Percentiles rank a stretch among this genome's conserved stretches.
phyloP scores from a whole-genome alignment of 2,329 filamentous ascomycete genomes.

The Lanzia echinophila region DNA sequence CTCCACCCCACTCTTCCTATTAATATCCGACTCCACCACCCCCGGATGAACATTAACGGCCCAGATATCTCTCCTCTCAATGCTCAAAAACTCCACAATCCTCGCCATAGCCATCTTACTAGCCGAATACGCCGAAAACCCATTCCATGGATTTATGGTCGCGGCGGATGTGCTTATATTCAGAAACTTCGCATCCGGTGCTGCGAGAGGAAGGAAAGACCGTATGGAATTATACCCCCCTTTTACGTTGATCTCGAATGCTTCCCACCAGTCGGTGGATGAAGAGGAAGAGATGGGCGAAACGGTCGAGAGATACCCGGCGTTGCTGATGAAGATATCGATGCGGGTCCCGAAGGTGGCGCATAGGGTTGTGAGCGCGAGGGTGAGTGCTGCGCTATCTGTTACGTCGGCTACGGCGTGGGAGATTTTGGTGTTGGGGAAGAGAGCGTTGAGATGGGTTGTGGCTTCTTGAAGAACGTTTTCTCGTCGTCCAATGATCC shows the following conservation, averaged over 20 bases:
- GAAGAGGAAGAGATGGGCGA: conserved; percentile 26
- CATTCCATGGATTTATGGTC: conserved; percentile 19
- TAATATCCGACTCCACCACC: conserved; percentile 9
- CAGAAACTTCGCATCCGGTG: conserved; percentile 6
- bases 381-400: conserved; percentile 7
- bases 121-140: conserved; percentile 34
- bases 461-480: conserved; percentile 11
- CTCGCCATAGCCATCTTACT: conserved; percentile 38
- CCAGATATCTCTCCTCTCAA: conserved; percentile 35
- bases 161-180: conserved; percentile 4
- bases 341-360: conserved; percentile 15
- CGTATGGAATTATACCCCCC: conserved; percentile 29
- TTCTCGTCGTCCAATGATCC: conserved; percentile 24
- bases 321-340: conserved; percentile 36
- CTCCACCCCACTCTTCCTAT: conserved; percentile 3
- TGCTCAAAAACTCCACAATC: conserved; percentile 36
- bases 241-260: conserved; percentile 31
- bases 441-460: neutral
- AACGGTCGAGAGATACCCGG: conserved; percentile 28
- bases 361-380: neutral
- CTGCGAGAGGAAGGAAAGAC: conserved; percentile 22
- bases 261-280: conserved; percentile 28
- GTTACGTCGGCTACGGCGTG: conserved; percentile 22
- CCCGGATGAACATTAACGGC: conserved; percentile 41
- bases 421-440: conserved; percentile 18